phyloP scores from a whole-genome alignment of 306 rosid genomes.

The Glycine soja region DNA sequence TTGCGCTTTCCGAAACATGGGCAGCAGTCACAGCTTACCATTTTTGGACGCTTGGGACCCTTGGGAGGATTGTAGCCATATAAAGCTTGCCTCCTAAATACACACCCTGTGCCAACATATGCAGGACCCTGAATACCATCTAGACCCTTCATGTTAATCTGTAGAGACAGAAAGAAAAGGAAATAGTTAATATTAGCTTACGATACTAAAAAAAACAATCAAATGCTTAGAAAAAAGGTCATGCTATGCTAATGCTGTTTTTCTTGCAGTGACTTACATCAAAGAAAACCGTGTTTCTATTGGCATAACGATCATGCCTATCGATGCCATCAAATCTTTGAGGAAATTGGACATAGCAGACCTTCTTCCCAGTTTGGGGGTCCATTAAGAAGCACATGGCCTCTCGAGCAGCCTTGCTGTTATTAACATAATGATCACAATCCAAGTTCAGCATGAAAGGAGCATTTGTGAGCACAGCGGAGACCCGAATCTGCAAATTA shows the following conservation, averaged over 20 bases:
- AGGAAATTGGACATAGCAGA: slow-evolving; percentile 64
- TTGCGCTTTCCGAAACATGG: slow-evolving; percentile 91
- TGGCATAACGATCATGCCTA: slow-evolving; percentile 58
- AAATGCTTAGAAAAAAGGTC: neutral
- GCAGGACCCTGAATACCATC: slow-evolving; percentile 98
- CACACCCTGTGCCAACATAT: slow-evolving; percentile 98
- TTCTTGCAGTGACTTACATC: slow-evolving; percentile 54
- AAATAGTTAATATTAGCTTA: slow-evolving; percentile 9
- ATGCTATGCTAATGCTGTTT: slow-evolving; percentile 9
- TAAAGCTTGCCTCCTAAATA: slow-evolving; percentile 91
- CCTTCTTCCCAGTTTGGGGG: slow-evolving; percentile 59
- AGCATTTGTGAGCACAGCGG: slow-evolving; percentile 63
- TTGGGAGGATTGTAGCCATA: slow-evolving; percentile 93
- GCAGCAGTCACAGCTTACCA: slow-evolving; percentile 94
- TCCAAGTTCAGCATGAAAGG: slow-evolving; percentile 66
- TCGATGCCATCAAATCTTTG: slow-evolving; percentile 62
- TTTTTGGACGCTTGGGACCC: slow-evolving; percentile 92
- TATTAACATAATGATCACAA: slow-evolving; percentile 59
- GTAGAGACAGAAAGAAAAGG: slow-evolving; percentile 44
- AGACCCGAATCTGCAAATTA: slow-evolving; percentile 55
- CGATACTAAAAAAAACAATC: neutral
- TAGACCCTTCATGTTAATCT: slow-evolving; percentile 98
- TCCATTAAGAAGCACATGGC: slow-evolving; percentile 67
- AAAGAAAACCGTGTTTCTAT: slow-evolving; percentile 62
- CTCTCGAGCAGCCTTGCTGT: slow-evolving; percentile 59